These are phyloP conservation scores for Ogataea zsoltii DNA, from an alignment of 805 yeast genomes.

Conservation along the genomic window DNA sequence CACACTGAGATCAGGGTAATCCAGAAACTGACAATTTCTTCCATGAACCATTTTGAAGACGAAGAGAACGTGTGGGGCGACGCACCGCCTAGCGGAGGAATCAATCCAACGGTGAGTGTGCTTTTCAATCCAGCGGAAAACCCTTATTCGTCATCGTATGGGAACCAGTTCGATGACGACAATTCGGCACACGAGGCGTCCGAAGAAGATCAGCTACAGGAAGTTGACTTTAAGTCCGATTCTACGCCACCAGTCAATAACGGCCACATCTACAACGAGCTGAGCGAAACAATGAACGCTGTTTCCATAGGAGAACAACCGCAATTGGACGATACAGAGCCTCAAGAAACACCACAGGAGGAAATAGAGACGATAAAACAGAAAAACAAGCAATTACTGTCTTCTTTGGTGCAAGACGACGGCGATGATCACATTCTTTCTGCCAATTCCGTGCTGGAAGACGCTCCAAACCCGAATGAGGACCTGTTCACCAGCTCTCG, in stretches of 20 bases:
- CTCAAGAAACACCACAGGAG: constrained; percentile 8
- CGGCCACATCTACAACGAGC: constrained; percentile 15
- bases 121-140: constrained; percentile 24
- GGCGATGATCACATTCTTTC: constrained; percentile 18
- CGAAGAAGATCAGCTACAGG: constrained; percentile 24
- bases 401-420: constrained; percentile 44
- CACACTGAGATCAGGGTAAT: too few relatives aligned
- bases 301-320: constrained; percentile 14
- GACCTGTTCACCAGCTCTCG: constrained; percentile 14
- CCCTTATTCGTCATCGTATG: constrained; percentile 24
- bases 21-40: too few relatives aligned
- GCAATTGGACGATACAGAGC: constrained; percentile 5
- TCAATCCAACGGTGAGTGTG: constrained; percentile 29
- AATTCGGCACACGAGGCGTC: constrained; percentile 14
- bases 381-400: constrained; percentile 38
- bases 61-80: constrained; percentile 54
- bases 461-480: constrained; percentile 21
- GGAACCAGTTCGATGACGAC: constrained; percentile 13
- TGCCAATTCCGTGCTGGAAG: constrained; percentile 13
- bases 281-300: constrained; percentile 24
- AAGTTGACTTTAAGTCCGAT: constrained; percentile 23
- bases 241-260: constrained; percentile 11
- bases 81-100: constrained; percentile 39
- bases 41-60: constrained; percentile 27
- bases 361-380: constrained; percentile 28